Evolutionary conservation across 768 basidiomycete genomes (phyloP).

Genomic region (Pleurotus cornucopiae): DNA sequence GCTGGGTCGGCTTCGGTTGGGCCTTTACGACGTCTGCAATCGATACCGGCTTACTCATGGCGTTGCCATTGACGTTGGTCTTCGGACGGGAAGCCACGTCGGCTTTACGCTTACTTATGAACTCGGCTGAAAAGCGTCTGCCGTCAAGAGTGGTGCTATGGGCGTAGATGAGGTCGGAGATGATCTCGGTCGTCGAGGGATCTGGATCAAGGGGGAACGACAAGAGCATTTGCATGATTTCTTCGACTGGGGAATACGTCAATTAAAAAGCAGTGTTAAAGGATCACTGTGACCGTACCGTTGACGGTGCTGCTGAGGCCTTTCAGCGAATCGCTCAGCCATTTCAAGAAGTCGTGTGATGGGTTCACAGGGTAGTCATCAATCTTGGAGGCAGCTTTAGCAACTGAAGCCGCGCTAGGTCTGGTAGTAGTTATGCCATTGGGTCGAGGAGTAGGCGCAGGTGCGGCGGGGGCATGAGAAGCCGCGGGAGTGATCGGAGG

Average conservation of each 20-base stretch:
- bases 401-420: slow-evolving; percentile 28
- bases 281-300: slow-evolving; percentile 35
- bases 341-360: slow-evolving; percentile 88
- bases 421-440: slow-evolving; percentile 34
- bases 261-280: background rate
- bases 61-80: slow-evolving; percentile 27
- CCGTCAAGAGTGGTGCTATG: slow-evolving; percentile 95
- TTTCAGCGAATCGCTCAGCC: slow-evolving; percentile 84
- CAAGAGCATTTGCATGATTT: slow-evolving; percentile 93
- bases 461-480: slow-evolving; percentile 22
- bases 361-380: slow-evolving; percentile 69
- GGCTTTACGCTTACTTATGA: slow-evolving; percentile 78
- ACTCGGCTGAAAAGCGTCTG: slow-evolving; percentile 90
- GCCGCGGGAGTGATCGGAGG: slow-evolving; percentile 27
- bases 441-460: slow-evolving; percentile 29
- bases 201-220: slow-evolving; percentile 92
- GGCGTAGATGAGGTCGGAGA: slow-evolving; percentile 91
- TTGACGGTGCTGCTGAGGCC: slow-evolving; percentile 71
- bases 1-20: slow-evolving; percentile 69
- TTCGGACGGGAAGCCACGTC: slow-evolving; percentile 63
- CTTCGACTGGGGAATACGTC: slow-evolving; percentile 65
- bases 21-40: slow-evolving; percentile 91
- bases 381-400: slow-evolving; percentile 32
- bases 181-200: slow-evolving; percentile 80
- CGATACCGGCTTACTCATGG: slow-evolving; percentile 54